Base-by-base conservation (phyloP, 306 rosid species). In the Corylus heterophylla region DNA sequence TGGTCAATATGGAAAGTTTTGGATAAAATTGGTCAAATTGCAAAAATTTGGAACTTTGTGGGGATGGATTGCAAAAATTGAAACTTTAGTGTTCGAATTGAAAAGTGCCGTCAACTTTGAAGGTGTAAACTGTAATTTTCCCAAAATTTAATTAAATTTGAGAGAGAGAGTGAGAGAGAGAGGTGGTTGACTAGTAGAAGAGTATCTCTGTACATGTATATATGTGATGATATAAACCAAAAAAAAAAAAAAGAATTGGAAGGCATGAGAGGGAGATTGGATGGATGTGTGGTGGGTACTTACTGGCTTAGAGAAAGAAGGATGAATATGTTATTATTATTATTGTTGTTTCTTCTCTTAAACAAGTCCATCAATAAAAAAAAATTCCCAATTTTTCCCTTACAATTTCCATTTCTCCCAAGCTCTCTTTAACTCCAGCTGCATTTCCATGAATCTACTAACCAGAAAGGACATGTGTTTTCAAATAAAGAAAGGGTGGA, bases 141-240 rank as follows among this genome's bases (percentile, higher is more conserved):
- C 25, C 25, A 90, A 90, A 84, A 82, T 87, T 35, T 87, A 76
- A 74, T 88, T 85, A 75, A 54, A 55, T 76, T 81, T 78, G 73
- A 84, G 81, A 82, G 37, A 76, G 56, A 77, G 50, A 58, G 61
- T 87, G 74, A 50, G n/a, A 61, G 20, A 61, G 78, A 78, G 78
- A 70, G 72, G 27, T 77, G 83, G 74, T 71, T 74, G 86, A 78
- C 81, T 89, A 86, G 87, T 88, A 79, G 85, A 78, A 80, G 85
- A 86, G 87, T 86, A 54, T 84, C 78, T 77, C 83, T 84, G 86
- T 79, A 84, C 90, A 87, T 87, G 83, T 74, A 88, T 91, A 89
- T 87, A 89, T 89, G 89, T 88, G 87, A 86, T 80, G 88, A 88
- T 88, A 88, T 87, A 89, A 85, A 85, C 90, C 50, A 37, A 79